Conservation (phyloP, 129 eudicot genomes). For the Solidago caesia region DNA sequence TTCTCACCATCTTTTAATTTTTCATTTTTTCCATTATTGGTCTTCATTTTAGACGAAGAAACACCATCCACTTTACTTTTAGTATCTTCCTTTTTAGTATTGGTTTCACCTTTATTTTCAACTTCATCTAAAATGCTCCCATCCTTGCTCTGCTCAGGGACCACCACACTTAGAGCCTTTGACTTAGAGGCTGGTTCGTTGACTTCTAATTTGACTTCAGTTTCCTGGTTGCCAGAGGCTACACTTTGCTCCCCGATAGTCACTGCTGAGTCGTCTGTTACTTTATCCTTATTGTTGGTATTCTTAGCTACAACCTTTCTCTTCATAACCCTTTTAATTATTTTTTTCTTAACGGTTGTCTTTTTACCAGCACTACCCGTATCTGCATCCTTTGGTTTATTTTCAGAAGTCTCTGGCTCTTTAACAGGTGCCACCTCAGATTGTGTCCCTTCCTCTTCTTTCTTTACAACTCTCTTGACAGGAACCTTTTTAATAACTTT, state of each 20-base stretch:
- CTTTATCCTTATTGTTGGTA: conserved; percentile 33
- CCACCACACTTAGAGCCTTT: conserved; percentile 25
- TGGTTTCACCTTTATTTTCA: conserved; percentile 20
- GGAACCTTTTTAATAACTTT: conserved; percentile 56
- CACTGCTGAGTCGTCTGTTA: conserved; percentile 26
- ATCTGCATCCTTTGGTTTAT: conserved; percentile 24
- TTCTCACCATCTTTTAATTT: conserved; percentile 47
- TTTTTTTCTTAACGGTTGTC: conserved; percentile 60
- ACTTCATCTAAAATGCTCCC: conserved; percentile 32
- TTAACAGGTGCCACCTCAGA: conserved; percentile 41
- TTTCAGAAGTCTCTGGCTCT: conserved; percentile 49
- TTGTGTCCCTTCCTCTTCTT: conserved; percentile 36
- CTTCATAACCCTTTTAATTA: conserved; percentile 69
- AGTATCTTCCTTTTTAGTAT: conserved; percentile 38
- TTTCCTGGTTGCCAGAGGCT: conserved; percentile 28
- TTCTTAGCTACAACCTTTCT: conserved; percentile 48
- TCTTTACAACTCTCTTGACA: conserved; percentile 30
- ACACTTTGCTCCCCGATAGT: conserved; percentile 32
- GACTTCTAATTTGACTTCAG: conserved; percentile 34
- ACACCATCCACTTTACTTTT: conserved; percentile 35
- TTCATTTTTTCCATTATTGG: conserved; percentile 36
- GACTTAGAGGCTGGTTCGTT: conserved; percentile 26
- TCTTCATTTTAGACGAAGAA: conserved; percentile 38
- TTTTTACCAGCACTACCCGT: conserved; percentile 30
- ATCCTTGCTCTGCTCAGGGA: conserved; percentile 40